A percentile compares a stretch with the other conserved stretches of the same genome.
These are phyloP conservation scores for Taxillus chinensis DNA, from an alignment of 164 flowering plant species.

Conservation along the genomic window DNA sequence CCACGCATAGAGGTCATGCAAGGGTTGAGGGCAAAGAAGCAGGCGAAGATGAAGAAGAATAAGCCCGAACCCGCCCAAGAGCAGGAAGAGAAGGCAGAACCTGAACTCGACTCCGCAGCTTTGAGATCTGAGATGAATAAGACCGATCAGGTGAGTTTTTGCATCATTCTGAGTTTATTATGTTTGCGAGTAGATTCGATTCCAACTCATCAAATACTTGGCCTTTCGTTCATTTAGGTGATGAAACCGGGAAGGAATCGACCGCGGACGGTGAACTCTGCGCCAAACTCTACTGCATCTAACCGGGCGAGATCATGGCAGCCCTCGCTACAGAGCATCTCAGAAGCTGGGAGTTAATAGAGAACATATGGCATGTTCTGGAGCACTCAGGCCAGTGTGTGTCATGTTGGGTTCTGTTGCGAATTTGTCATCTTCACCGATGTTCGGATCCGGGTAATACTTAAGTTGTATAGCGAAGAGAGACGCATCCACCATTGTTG, in stretches of 20 bases:
- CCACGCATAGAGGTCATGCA: constrained; percentile 75
- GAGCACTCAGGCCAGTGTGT: constrained; percentile 1
- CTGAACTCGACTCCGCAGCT: no score
- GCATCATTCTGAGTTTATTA: not conserved
- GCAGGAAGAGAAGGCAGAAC: constrained; percentile 6
- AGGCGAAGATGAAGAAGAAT: constrained; percentile 49
- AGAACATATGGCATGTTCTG: not conserved
- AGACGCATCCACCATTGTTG: not conserved
- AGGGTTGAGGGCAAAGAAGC: constrained; percentile 72
- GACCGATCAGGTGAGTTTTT: constrained; percentile 31
- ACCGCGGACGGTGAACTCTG: constrained; percentile 21
- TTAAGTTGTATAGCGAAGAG: constrained; percentile 11
- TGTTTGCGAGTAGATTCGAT: not conserved
- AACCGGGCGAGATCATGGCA: constrained; percentile 68
- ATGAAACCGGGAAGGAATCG: constrained; percentile 44
- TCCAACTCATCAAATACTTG: not conserved
- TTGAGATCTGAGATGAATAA: constrained; percentile 21
- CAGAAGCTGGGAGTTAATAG: constrained; percentile 58
- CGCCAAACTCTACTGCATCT: constrained; percentile 20
- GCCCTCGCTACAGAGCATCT: constrained; percentile 80
- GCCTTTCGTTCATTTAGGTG: constrained; percentile 26
- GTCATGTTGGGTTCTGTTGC: constrained; percentile 6
- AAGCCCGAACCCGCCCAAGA: constrained; percentile 18
- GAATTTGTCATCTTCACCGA: not conserved
- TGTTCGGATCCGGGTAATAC: not conserved